Evolutionary conservation across 257 asterid species (phyloP).

Genomic region (Paraleonurus japonicus): DNA sequence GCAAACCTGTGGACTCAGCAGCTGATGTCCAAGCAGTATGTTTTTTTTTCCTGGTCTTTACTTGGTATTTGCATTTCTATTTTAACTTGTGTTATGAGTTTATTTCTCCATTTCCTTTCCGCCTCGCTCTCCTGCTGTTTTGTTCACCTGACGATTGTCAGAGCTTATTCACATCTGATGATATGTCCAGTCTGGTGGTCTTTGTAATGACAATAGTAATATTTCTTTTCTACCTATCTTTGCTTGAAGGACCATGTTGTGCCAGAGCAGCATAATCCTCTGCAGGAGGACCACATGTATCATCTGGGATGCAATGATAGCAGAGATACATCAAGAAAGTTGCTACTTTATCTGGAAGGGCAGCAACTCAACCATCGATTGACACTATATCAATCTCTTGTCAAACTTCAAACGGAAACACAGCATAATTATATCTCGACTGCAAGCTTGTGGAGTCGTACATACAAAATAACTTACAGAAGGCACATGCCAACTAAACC

Average conservation of each 20-base stretch:
- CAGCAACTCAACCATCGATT: slow-evolving; percentile 48
- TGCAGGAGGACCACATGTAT: slow-evolving; percentile 35
- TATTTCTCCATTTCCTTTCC: neutral
- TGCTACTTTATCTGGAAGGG: slow-evolving; percentile 68
- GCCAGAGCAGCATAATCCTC: slow-evolving; percentile 37
- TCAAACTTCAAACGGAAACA: slow-evolving; percentile 46
- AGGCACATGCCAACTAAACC: slow-evolving; percentile 36
- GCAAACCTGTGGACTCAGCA: slow-evolving; percentile 29
- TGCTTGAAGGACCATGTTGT: slow-evolving; percentile 43
- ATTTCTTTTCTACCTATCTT: neutral
- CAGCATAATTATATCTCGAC: slow-evolving; percentile 41
- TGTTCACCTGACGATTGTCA: neutral
- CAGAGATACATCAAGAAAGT: slow-evolving; percentile 46
- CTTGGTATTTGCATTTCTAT: slow-evolving; percentile 8
- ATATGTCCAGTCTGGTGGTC: neutral
- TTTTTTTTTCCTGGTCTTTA: slow-evolving; percentile 25
- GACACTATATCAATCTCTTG: slow-evolving; percentile 74
- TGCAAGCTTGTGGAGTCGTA: slow-evolving; percentile 67
- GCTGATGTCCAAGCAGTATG: slow-evolving; percentile 44
- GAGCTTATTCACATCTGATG: neutral
- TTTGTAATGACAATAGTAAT: neutral
- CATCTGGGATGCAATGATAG: slow-evolving; percentile 34
- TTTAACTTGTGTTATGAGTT: neutral
- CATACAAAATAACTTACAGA: slow-evolving; percentile 56
- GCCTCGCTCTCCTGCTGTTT: neutral